Evolutionary conservation across 2,329 filamentous ascomycete species (phyloP).

Genomic region (Fusarium tuaranense): DNA sequence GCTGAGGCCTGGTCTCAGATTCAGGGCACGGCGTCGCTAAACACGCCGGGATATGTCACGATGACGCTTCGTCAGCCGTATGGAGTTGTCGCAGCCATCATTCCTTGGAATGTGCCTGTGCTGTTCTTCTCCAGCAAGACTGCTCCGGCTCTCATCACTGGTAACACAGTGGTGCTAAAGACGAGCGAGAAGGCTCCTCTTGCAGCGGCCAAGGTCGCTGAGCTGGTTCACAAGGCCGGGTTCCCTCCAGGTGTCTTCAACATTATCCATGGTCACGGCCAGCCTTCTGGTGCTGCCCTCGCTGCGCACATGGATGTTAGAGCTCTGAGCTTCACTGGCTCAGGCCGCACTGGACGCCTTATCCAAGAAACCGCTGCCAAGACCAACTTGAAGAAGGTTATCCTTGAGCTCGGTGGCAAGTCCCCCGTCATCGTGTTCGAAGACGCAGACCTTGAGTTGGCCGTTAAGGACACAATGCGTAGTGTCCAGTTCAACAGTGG

Average conservation of each 20-base stretch:
- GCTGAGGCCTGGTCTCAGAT: constrained; percentile 55
- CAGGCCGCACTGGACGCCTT: constrained; percentile 74
- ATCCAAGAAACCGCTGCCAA: constrained; percentile 79
- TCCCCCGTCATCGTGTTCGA: constrained; percentile 73
- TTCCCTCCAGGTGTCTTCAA: constrained; percentile 83
- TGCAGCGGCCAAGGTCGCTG: constrained; percentile 47
- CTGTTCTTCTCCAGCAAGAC: constrained; percentile 58
- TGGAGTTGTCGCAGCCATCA: constrained; percentile 67
- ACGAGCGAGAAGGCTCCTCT: constrained; percentile 38
- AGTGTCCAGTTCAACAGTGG: constrained; percentile 66
- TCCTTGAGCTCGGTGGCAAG: constrained; percentile 77
- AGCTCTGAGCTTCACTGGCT: constrained; percentile 83
- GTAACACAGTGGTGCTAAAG: constrained; percentile 36
- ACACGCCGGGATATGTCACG: constrained; percentile 60
- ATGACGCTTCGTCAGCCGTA: constrained; percentile 62
- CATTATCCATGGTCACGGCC: constrained; percentile 77
- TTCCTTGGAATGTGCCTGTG: constrained; percentile 68
- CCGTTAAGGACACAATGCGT: constrained; percentile 60
- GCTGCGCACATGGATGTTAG: constrained; percentile 76
- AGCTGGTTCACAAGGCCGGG: constrained; percentile 76
- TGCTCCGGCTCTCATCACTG: constrained; percentile 30
- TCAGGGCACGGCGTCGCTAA: constrained; percentile 59
- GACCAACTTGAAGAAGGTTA: constrained; percentile 73
- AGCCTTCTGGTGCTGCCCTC: constrained; percentile 74
- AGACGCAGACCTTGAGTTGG: constrained; percentile 53